phyloP scores from a whole-genome alignment of 306 rosid species.

The Macrotyloma uniflorum region DNA sequence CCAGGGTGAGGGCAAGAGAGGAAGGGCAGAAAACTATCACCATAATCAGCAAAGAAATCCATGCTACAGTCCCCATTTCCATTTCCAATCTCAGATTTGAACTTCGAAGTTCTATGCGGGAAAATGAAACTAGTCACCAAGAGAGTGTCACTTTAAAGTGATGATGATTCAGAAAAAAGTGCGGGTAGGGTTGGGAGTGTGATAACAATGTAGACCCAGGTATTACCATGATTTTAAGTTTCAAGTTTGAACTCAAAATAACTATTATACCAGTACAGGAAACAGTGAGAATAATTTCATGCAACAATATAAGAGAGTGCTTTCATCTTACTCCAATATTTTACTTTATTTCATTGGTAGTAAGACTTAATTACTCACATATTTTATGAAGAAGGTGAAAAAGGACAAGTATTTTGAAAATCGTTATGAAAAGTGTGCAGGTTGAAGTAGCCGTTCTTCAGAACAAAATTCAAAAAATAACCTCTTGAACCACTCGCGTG shows the following conservation, averaged over 20 bases:
- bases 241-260: slow-evolving; percentile 30
- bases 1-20: slow-evolving; percentile 72
- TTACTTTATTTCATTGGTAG: not conserved
- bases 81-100: slow-evolving; percentile 25
- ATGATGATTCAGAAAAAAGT: slow-evolving; percentile 30
- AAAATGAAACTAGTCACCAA: slow-evolving; percentile 5
- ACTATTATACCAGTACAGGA: not conserved
- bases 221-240: slow-evolving; percentile 26
- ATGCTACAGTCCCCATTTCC: slow-evolving; percentile 51
- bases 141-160: slow-evolving; percentile 16
- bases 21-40: slow-evolving; percentile 41
- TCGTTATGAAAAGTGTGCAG: slow-evolving; percentile 41
- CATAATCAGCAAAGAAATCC: slow-evolving; percentile 46
- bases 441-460: slow-evolving; percentile 45
- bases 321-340: slow-evolving; percentile 30
- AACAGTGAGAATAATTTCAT: slow-evolving; percentile 38
- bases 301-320: slow-evolving; percentile 37
- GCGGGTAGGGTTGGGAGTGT: slow-evolving; percentile 24
- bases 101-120: slow-evolving; percentile 26
- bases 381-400: slow-evolving; percentile 32
- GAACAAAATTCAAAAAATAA: slow-evolving; percentile 32
- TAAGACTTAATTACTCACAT: too few species aligned
- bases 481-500: slow-evolving; percentile 13
- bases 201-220: slow-evolving; percentile 39
- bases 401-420: slow-evolving; percentile 53